These are phyloP conservation scores for Neurospora sp. DNA, from an alignment of 495 filamentous ascomycete species.

Conservation along the genomic window DNA sequence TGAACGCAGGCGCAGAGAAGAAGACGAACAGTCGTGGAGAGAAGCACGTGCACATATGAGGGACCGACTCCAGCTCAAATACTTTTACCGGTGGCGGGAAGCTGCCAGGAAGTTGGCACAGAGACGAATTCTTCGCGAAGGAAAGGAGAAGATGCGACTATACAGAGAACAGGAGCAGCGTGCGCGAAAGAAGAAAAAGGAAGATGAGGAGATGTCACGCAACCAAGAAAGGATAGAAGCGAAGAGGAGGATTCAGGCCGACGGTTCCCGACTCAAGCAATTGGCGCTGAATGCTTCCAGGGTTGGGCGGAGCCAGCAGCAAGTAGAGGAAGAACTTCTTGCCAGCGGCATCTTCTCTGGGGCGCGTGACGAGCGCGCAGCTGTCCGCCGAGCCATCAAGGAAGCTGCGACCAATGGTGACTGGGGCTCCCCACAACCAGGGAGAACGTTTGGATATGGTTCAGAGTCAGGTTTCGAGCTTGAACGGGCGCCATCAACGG, in stretches of 20 bases:
- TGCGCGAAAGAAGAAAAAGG: conserved; percentile 17
- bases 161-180: conserved; percentile 20
- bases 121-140: conserved; percentile 25
- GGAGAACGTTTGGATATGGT: conserved; percentile 4
- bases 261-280: conserved; percentile 7
- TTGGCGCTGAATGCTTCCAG: conserved; percentile 6
- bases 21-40: conserved; percentile 28
- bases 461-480: conserved; percentile 18
- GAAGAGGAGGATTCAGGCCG: conserved; percentile 14
- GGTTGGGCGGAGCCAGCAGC: background rate
- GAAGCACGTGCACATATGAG: conserved; percentile 29
- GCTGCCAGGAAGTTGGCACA: conserved; percentile 20
- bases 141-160: conserved; percentile 19
- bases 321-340: conserved; percentile 30
- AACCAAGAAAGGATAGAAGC: conserved; percentile 13
- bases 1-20: conserved; percentile 27
- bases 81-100: conserved; percentile 38
- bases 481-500: conserved; percentile 3
- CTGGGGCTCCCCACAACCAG: background rate
- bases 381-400: conserved; percentile 20
- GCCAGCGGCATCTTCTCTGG: conserved; percentile 33
- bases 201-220: conserved; percentile 23
- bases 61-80: conserved; percentile 35
- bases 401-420: conserved; percentile 2
- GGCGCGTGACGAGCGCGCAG: conserved; percentile 24